Evolutionary conservation across 768 basidiomycete genomes (phyloP), one percentile per base, ranked within the genome.

Genomic region (Fomitopsis serialis): DNA sequence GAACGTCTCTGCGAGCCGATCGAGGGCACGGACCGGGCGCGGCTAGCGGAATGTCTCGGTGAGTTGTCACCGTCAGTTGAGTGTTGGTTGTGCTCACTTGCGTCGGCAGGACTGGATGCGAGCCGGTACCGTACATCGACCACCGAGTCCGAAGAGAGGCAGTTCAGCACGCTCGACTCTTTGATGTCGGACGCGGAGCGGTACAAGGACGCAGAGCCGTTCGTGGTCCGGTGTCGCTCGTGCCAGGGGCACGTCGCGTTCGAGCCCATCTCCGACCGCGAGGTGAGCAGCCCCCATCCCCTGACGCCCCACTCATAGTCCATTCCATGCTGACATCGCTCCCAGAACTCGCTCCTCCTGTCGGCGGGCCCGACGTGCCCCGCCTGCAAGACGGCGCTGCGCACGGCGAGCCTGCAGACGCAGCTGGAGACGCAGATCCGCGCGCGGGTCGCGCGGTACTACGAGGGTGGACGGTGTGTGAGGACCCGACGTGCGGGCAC

Each of bases 41-140:
- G 95, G 34, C 73, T 99, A 21, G 97, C 97, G 0, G 96, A 98
- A 72, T 98, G 93, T 66, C 81, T 99, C 6, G 96, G 94, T 92
- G 65, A 49, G 78, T 68, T 21, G 15, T 45, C 12, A 42, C 21
- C n/a, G 13, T 21, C 27, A 32, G 6, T 32, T 32, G 6, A 11
- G 6, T 32, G 29, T 32, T 32, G 29, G 11, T 5, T 32, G 29
- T 32, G 45, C 36, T 27, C 42, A 46, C n/a, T 36, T 27, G 0
- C 15, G 6, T 48, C 25, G 21, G 48, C 48, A 86, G 85, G 87
- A 15, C 70, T 83, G 53, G 80, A 82, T 64, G 79, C 88, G n/a
- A 66, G 68, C 15, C 78, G 80, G 21, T 87, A 80, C 60, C 76
- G 72, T 52, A 62, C 50, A 60, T 62, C 72, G 54, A 51, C 70